A percentile compares a stretch with the other conserved stretches of the same genome.
Conservation (phyloP, 495 filamentous ascomycete genomes). For the Bacidia rubella region DNA sequence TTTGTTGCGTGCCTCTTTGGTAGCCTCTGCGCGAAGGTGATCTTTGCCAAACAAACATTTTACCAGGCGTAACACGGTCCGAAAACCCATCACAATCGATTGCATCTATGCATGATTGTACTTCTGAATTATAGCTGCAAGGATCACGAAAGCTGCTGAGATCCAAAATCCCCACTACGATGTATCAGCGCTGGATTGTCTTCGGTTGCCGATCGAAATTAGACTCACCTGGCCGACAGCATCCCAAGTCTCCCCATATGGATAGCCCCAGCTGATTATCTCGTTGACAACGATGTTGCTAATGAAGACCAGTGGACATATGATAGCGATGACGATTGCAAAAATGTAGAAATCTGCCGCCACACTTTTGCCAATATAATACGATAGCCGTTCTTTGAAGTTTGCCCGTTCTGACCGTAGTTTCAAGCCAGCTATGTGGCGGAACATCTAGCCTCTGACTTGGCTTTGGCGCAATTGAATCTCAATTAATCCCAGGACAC, state of each 20-base stretch:
- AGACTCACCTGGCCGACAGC: background rate
- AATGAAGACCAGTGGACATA: conserved; percentile 16
- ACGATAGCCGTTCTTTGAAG: background rate
- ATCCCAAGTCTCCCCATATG: background rate
- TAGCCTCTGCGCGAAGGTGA: background rate
- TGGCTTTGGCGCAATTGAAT: background rate
- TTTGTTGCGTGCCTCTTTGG: background rate
- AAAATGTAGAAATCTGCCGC: background rate
- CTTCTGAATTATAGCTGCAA: background rate
- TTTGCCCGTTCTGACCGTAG: background rate
- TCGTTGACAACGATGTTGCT: conserved; percentile 3
- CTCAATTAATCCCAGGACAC: background rate
- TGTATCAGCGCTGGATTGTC: background rate
- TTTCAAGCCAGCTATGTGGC: conserved; percentile 11
- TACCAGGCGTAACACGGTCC: background rate
- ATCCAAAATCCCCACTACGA: background rate
- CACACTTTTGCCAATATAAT: background rate
- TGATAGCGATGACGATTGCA: conserved; percentile 3
- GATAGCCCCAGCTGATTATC: background rate
- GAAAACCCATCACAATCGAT: background rate
- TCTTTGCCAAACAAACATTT: background rate
- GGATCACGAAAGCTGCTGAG: background rate
- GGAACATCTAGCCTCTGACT: background rate
- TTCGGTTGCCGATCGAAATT: background rate
- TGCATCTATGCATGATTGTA: background rate